Evolutionary conservation across 331 rosid genomes (phyloP).

Genomic region (Ulmus americana): DNA sequence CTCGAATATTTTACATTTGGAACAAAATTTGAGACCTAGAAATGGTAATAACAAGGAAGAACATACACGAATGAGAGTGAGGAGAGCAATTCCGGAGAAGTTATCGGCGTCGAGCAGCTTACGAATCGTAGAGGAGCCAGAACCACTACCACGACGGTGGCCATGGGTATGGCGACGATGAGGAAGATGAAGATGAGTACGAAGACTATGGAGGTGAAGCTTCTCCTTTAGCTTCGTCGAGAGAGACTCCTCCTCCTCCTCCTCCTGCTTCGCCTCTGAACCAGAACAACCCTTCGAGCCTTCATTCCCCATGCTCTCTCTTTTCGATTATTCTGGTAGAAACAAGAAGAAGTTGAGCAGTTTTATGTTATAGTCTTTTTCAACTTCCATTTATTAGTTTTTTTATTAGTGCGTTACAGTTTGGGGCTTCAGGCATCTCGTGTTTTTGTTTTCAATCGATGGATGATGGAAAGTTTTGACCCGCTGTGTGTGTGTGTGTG

Average conservation of each 20-base stretch:
- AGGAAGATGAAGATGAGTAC: slow-evolving; percentile 20
- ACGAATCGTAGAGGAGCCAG: slow-evolving; percentile 19
- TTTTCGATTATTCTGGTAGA: neutral
- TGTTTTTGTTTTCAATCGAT: too few species aligned
- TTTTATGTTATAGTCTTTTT: neutral
- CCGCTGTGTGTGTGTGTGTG: too few species aligned
- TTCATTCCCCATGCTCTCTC: slow-evolving; percentile 47
- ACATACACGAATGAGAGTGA: slow-evolving; percentile 51
- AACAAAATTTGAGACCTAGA: too few species aligned
- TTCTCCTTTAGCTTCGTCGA: slow-evolving; percentile 54
- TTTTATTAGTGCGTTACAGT: neutral
- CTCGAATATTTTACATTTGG: neutral
- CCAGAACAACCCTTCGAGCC: slow-evolving; percentile 35
- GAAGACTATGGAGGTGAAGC: slow-evolving; percentile 32
- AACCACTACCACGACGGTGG: slow-evolving; percentile 1
- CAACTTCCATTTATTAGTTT: neutral
- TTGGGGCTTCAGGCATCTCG: too few species aligned
- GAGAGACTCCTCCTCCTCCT: slow-evolving; percentile 28
- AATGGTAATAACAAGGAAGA: too few species aligned
- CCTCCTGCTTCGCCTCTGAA: neutral
- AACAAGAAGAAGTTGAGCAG: neutral
- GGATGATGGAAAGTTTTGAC: too few species aligned
- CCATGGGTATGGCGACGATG: slow-evolving; percentile 15
- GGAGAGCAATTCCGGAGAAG: slow-evolving; percentile 85
- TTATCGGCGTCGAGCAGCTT: slow-evolving; percentile 36